Conservation (phyloP, 306 rosid genomes). For the Cotoneaster glaucophyllus region DNA sequence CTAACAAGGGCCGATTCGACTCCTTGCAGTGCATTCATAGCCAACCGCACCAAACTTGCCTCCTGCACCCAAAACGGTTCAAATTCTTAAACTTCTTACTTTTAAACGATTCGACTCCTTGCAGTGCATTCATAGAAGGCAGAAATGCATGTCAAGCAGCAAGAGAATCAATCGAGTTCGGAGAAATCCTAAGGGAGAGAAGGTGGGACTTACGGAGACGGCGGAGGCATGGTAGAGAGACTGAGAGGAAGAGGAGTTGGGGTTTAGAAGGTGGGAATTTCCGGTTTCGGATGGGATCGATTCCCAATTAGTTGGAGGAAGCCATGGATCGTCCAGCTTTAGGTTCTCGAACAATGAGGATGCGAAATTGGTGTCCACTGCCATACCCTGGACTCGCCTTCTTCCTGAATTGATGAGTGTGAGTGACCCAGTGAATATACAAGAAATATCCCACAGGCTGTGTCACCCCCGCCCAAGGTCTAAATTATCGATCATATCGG, state of each 20-base stretch:
- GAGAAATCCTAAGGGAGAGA: neutral
- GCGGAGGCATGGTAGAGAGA: constrained; percentile 25
- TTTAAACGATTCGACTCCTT: neutral
- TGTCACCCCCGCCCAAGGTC: no score
- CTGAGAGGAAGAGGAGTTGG: constrained; percentile 16
- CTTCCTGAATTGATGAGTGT: neutral
- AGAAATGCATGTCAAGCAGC: neutral
- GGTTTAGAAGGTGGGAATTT: neutral
- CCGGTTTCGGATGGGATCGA: constrained; percentile 62
- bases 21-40: constrained; percentile 71
- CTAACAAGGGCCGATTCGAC: constrained; percentile 57
- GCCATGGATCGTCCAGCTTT: constrained; percentile 65
- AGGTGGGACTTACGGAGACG: constrained; percentile 57
- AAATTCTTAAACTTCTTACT: neutral
- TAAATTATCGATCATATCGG: no score
- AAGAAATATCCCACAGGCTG: no score
- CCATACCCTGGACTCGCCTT: constrained; percentile 15
- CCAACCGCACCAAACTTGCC: constrained; percentile 73
- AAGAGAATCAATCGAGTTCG: neutral
- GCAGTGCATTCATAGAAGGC: neutral
- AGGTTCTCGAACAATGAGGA: constrained; percentile 48
- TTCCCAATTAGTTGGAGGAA: constrained; percentile 80
- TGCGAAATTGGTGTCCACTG: constrained; percentile 41
- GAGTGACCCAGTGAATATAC: neutral
- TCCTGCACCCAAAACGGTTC: constrained; percentile 39